Conservation (phyloP, 2,329 filamentous ascomycete genomes). For the Fusarium xylarioides region DNA sequence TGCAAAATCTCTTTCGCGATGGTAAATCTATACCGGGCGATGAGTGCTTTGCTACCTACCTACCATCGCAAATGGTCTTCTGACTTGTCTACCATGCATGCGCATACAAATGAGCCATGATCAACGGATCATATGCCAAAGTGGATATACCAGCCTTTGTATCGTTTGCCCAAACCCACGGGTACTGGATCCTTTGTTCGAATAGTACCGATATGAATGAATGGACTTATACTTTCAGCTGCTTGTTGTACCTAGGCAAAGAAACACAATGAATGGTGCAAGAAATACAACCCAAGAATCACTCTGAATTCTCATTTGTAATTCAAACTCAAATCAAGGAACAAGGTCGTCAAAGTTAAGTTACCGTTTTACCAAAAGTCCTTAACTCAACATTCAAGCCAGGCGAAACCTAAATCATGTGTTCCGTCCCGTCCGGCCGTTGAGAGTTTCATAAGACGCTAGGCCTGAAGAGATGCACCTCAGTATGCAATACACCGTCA, state of each 20-base stretch:
- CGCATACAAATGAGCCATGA: not conserved
- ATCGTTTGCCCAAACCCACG: too few relatives aligned
- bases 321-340: not conserved
- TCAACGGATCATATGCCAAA: not conserved
- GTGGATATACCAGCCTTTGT: not conserved
- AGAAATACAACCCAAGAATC: not conserved
- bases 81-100: not conserved
- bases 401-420: slow-evolving; percentile 2
- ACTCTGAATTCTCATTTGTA: not conserved
- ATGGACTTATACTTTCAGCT: not conserved
- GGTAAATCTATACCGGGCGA: not conserved
- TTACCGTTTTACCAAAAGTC: not conserved
- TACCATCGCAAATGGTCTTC: not conserved
- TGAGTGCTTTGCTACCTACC: not conserved
- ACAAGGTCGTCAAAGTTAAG: not conserved
- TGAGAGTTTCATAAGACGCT: slow-evolving; percentile 2
- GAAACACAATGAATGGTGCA: not conserved
- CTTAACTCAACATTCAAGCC: slow-evolving; percentile 4
- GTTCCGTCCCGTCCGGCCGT: not conserved
- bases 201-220: not conserved
- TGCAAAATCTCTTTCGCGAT: not conserved
- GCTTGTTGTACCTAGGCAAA: not conserved
- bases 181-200: not conserved
- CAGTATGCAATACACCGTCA: not conserved
- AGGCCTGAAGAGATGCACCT: not conserved